These are phyloP conservation scores for Suillus alpinus DNA, from an alignment of 768 basidiomycete genomes.

Conservation along the genomic window DNA sequence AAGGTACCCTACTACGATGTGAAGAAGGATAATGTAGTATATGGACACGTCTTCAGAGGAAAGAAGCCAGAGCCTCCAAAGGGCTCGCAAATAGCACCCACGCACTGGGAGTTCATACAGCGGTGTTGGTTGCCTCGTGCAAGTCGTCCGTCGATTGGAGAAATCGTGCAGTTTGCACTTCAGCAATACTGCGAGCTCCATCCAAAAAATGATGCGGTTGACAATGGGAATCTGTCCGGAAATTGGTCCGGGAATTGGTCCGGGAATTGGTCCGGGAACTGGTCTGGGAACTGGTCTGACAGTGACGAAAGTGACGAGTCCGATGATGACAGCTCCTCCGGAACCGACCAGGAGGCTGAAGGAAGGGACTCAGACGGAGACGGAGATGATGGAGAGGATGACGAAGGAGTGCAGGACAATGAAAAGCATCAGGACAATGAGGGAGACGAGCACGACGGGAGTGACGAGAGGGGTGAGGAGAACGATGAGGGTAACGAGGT, in stretches of 20 bases:
- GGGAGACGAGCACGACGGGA: too few species aligned
- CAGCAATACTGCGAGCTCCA: not conserved
- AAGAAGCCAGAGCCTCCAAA: not conserved
- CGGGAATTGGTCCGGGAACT: not conserved
- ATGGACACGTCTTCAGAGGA: not conserved
- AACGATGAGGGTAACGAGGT: not conserved
- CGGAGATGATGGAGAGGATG: not conserved
- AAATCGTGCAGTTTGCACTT: not conserved
- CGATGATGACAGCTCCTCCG: not conserved
- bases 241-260: not conserved
- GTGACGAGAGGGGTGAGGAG: not conserved
- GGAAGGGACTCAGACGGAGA: not conserved
- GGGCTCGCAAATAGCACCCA: conserved; percentile 29
- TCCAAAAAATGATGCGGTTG: not conserved
- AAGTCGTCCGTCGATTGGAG: not conserved
- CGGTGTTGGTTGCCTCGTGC: conserved; percentile 32
- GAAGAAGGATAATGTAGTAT: not conserved
- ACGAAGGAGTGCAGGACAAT: too few species aligned
- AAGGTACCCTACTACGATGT: conserved; percentile 3
- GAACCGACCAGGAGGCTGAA: not conserved
- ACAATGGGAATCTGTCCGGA: not conserved
- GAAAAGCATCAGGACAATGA: too few species aligned
- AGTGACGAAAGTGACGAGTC: not conserved
- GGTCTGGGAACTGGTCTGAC: not conserved
- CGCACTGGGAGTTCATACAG: conserved; percentile 42